phyloP scores from a whole-genome alignment of 2,329 filamentous ascomycete species.

The Elsinoe batatas region DNA sequence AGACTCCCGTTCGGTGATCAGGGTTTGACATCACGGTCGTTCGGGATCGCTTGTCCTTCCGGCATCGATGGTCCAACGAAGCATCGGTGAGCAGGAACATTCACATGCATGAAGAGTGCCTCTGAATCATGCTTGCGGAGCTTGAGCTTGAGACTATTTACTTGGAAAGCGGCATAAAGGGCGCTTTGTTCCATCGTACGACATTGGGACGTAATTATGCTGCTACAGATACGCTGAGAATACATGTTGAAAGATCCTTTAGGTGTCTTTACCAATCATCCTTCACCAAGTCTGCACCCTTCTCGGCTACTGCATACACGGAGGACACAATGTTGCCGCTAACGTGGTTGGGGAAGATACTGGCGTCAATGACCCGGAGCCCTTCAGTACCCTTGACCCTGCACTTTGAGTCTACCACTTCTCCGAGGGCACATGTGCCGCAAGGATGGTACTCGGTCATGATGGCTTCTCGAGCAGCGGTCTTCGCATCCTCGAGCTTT shows the following conservation, averaged over 20 bases:
- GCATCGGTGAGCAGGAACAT: background rate
- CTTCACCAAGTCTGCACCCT: slow-evolving; percentile 27
- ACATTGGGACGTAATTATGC: background rate
- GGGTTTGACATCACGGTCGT: slow-evolving; percentile 1
- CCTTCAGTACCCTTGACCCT: slow-evolving; percentile 21
- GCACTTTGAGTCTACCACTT: slow-evolving; percentile 21
- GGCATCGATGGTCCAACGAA: background rate
- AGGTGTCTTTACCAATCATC: slow-evolving; percentile 16
- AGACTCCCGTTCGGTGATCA: background rate
- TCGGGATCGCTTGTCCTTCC: background rate
- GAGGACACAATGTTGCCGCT: slow-evolving; percentile 21
- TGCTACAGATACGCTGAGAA: background rate
- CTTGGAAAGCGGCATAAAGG: no score
- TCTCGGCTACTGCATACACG: slow-evolving; percentile 29
- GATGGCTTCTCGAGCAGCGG: slow-evolving; percentile 18
- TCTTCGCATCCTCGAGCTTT: slow-evolving; percentile 20
- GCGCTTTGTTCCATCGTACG: background rate
- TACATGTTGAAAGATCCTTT: background rate
- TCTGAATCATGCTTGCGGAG: background rate
- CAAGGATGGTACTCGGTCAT: slow-evolving; percentile 32
- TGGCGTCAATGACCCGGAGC: slow-evolving; percentile 24
- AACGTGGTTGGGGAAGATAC: slow-evolving; percentile 26
- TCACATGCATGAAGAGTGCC: background rate
- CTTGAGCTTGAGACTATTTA: background rate
- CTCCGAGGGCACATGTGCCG: slow-evolving; percentile 32